phyloP scores from a whole-genome alignment of 2,329 filamentous ascomycete genomes.

The Aureobasidium sp. region DNA sequence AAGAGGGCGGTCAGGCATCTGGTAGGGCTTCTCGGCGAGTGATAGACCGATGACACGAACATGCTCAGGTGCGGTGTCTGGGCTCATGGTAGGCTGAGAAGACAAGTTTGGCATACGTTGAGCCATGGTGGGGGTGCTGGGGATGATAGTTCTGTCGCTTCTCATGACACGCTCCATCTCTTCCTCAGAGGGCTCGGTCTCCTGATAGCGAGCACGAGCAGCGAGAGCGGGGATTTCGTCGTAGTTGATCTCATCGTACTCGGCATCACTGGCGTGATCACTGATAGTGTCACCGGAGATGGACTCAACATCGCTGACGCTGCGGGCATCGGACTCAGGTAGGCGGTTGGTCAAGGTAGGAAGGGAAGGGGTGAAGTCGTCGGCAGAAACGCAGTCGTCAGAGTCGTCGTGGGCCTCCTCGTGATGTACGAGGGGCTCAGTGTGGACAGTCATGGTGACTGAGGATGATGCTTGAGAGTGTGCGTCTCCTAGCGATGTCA shows the following conservation, averaged over 20 bases:
- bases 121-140: neutral
- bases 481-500: constrained; percentile 2
- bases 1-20: neutral
- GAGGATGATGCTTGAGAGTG: neutral
- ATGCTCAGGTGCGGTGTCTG: neutral
- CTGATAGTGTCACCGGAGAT: constrained; percentile 13
- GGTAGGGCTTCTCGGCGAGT: constrained; percentile 5
- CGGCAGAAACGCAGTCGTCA: neutral
- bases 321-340: neutral
- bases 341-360: constrained; percentile 1
- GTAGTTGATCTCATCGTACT: constrained; percentile 12
- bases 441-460: neutral
- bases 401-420: neutral
- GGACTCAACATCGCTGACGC: constrained; percentile 6
- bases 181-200: constrained; percentile 1
- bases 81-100: neutral
- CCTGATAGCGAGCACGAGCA: neutral
- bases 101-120: constrained; percentile 9
- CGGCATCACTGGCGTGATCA: neutral
- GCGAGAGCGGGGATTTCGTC: constrained; percentile 14
- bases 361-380: constrained; percentile 8
- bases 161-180: constrained; percentile 11
- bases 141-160: constrained; percentile 13
- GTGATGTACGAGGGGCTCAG: neutral
- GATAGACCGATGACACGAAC: neutral